A percentile compares a stretch with the other conserved stretches of the same genome.
These are phyloP conservation scores for Haberlea rhodopensis DNA, from an alignment of 257 asterid genomes.

Conservation along the genomic window DNA sequence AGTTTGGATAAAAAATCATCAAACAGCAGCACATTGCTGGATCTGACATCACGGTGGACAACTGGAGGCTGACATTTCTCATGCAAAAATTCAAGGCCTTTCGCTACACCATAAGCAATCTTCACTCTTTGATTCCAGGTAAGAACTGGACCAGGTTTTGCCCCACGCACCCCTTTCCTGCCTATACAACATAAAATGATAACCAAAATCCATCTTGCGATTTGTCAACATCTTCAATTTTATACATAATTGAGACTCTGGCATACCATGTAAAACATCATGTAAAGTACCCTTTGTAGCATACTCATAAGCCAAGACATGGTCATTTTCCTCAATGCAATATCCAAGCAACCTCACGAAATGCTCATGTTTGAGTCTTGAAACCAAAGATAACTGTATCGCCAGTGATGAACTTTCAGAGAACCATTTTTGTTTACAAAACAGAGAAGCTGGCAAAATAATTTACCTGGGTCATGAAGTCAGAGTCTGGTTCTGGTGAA, in stretches of 20 bases:
- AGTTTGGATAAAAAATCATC: constrained; percentile 72
- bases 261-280: constrained; percentile 78
- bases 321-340: constrained; percentile 65
- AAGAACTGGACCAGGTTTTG: constrained; percentile 91
- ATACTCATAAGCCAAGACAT: constrained; percentile 71
- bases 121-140: constrained; percentile 84
- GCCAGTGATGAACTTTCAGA: too few species aligned
- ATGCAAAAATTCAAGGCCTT: constrained; percentile 76
- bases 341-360: constrained; percentile 77
- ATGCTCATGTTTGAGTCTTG: constrained; percentile 79
- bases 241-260: too few species aligned
- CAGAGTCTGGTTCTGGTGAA: constrained; percentile 23
- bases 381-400: constrained; percentile 68
- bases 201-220: too few species aligned
- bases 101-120: constrained; percentile 85
- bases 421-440: too few species aligned
- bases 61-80: constrained; percentile 82
- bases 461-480: constrained; percentile 45
- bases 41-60: constrained; percentile 86
- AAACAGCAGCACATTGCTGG: constrained; percentile 85
- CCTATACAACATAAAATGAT: constrained; percentile 36
- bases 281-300: constrained; percentile 80
- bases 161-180: constrained; percentile 87
- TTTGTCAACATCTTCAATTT: neutral
- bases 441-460: neutral